These are phyloP conservation scores for Zasmidium angulare DNA, from an alignment of 2,329 filamentous ascomycete species.

Conservation along the genomic window DNA sequence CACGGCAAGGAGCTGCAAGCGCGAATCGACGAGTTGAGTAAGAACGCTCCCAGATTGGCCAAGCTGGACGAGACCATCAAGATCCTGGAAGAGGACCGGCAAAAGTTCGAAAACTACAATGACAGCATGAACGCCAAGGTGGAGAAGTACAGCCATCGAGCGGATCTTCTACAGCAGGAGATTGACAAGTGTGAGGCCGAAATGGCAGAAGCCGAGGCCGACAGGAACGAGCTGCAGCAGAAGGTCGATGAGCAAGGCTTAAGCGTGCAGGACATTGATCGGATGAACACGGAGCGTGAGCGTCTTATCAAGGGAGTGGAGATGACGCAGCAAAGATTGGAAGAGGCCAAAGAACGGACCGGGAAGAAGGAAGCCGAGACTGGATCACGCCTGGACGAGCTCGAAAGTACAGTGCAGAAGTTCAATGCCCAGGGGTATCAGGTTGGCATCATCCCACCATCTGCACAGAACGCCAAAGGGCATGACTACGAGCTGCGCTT, in stretches of 20 bases:
- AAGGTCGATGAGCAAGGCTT: constrained; percentile 91
- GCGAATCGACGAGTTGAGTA: constrained; percentile 87
- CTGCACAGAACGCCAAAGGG: constrained; percentile 82
- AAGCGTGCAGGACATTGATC: constrained; percentile 97
- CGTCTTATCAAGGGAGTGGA: constrained; percentile 88
- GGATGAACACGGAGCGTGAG: constrained; percentile 94
- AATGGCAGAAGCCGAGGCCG: constrained; percentile 76
- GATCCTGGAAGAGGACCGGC: constrained; percentile 89
- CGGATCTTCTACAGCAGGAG: constrained; percentile 80
- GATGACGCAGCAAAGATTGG: constrained; percentile 69
- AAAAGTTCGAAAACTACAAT: constrained; percentile 96
- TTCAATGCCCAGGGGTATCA: constrained; percentile 96
- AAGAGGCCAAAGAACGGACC: constrained; percentile 80
- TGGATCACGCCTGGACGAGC: constrained; percentile 79
- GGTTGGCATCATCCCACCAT: constrained; percentile 82
- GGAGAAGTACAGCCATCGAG: constrained; percentile 81
- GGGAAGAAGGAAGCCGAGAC: constrained; percentile 87
- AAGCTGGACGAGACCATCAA: constrained; percentile 86
- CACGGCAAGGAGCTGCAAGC: constrained; percentile 78
- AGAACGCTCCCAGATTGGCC: constrained; percentile 77
- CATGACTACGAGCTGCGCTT: constrained; percentile 81
- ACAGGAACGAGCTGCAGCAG: constrained; percentile 75
- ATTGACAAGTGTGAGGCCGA: constrained; percentile 76
- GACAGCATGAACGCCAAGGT: constrained; percentile 77
- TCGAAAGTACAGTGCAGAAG: constrained; percentile 84